Conservation (phyloP, 495 filamentous ascomycete genomes). For the Astrocystis sublimbata region DNA sequence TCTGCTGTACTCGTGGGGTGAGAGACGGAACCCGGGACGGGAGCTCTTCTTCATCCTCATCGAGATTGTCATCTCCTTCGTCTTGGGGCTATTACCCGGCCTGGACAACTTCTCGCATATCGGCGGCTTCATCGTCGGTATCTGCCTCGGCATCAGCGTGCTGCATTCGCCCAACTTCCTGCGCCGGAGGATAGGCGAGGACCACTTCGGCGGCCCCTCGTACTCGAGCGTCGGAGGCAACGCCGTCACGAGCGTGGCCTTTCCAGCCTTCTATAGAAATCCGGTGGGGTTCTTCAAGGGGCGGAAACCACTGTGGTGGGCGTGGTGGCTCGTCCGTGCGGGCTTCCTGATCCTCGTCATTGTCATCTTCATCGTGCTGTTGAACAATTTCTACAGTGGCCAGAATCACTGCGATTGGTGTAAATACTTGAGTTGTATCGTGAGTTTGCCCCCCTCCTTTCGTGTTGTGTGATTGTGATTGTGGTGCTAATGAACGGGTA, state of each 20-base stretch:
- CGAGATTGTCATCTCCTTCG: slow-evolving; percentile 85
- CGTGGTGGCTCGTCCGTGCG: slow-evolving; percentile 88
- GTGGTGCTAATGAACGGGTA: neutral
- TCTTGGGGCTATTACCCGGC: slow-evolving; percentile 86
- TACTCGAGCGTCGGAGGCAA: slow-evolving; percentile 44
- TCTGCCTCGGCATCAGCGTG: slow-evolving; percentile 81
- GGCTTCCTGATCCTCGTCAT: slow-evolving; percentile 76
- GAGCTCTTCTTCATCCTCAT: slow-evolving; percentile 83
- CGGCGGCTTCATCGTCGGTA: slow-evolving; percentile 90
- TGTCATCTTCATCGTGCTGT: slow-evolving; percentile 77
- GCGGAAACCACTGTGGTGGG: slow-evolving; percentile 92
- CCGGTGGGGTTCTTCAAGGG: slow-evolving; percentile 87
- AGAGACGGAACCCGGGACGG: slow-evolving; percentile 69
- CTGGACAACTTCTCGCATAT: slow-evolving; percentile 98
- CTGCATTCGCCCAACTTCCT: slow-evolving; percentile 84
- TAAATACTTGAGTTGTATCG: slow-evolving; percentile 88
- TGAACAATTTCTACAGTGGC: slow-evolving; percentile 87
- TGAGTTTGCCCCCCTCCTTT: slow-evolving; percentile 54
- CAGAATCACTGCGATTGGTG: slow-evolving; percentile 82
- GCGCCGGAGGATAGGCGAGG: slow-evolving; percentile 71
- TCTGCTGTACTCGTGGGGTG: slow-evolving; percentile 85
- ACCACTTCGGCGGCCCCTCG: slow-evolving; percentile 46
- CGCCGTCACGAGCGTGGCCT: slow-evolving; percentile 41
- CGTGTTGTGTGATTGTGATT: neutral
- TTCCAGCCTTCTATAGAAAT: slow-evolving; percentile 62